Conservation (phyloP, 2,329 filamentous ascomycete genomes). For the Elsinoe arachidis region DNA sequence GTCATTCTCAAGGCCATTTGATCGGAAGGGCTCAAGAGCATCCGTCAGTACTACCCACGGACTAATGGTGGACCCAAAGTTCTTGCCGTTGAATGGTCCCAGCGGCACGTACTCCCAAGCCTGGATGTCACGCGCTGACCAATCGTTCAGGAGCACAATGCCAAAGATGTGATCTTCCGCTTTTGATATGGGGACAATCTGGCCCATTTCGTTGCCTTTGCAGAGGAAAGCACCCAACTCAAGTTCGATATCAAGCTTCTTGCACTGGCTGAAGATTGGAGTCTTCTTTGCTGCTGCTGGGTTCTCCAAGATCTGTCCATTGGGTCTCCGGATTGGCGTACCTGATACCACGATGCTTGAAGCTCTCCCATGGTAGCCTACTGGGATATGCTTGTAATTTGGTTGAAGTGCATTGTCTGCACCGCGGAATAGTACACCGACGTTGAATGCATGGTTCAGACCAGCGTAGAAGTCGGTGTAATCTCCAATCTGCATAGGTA, state of each 20-base stretch:
- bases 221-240: constrained; percentile 71
- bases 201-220: constrained; percentile 55
- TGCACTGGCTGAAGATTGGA: constrained; percentile 55
- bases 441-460: constrained; percentile 66
- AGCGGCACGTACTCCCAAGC: constrained; percentile 77
- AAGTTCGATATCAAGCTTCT: constrained; percentile 68
- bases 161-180: constrained; percentile 70
- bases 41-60: constrained; percentile 72
- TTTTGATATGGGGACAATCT: constrained; percentile 52
- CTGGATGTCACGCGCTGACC: constrained; percentile 76
- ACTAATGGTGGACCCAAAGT: constrained; percentile 69
- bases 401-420: constrained; percentile 64
- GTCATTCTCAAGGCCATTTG: constrained; percentile 47
- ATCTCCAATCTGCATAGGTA: constrained; percentile 71
- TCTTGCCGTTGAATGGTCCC: constrained; percentile 77
- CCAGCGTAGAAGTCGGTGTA: constrained; percentile 84
- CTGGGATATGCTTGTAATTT: constrained; percentile 73
- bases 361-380: constrained; percentile 72
- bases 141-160: constrained; percentile 76
- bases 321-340: constrained; percentile 62
- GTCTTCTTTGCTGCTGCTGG: constrained; percentile 52
- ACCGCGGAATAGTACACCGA: constrained; percentile 64
- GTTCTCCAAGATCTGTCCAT: constrained; percentile 63
- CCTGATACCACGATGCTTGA: constrained; percentile 69
- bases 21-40: constrained; percentile 61